Conservation (phyloP, 2,329 filamentous ascomycete species). For the Fusarium begoniae region DNA sequence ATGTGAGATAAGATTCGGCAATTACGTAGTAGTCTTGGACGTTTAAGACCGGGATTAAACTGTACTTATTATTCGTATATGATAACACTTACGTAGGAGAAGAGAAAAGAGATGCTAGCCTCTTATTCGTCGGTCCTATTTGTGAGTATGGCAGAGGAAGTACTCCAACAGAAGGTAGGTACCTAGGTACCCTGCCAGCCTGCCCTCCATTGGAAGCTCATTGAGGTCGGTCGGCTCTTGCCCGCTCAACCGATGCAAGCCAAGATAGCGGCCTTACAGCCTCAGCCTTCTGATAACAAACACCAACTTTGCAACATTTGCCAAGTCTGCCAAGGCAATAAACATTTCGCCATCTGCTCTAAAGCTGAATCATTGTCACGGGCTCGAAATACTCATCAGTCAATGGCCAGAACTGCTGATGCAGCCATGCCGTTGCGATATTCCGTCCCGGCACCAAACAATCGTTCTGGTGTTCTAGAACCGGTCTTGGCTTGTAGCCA, state of each 20-base stretch:
- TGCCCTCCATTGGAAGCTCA: background rate
- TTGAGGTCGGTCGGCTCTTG: background rate
- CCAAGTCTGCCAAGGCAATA: conserved; percentile 27
- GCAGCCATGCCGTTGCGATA: background rate
- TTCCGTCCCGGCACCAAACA: background rate
- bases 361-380: conserved; percentile 22
- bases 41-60: background rate
- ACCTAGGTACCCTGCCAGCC: background rate
- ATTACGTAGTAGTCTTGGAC: background rate
- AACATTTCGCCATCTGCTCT: conserved; percentile 25
- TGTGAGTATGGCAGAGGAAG: background rate
- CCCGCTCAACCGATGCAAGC: background rate
- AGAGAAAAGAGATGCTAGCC: background rate
- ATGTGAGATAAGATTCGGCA: background rate
- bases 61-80: background rate
- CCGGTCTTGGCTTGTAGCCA: conserved; percentile 14
- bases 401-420: background rate
- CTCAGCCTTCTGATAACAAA: background rate
- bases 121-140: background rate
- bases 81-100: background rate
- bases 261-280: background rate
- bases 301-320: background rate
- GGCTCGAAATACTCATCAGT: background rate
- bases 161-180: background rate
- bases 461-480: conserved; percentile 15